Evolutionary conservation across 495 filamentous ascomycete species (phyloP).

Genomic region (Bryoglossum gracile): DNA sequence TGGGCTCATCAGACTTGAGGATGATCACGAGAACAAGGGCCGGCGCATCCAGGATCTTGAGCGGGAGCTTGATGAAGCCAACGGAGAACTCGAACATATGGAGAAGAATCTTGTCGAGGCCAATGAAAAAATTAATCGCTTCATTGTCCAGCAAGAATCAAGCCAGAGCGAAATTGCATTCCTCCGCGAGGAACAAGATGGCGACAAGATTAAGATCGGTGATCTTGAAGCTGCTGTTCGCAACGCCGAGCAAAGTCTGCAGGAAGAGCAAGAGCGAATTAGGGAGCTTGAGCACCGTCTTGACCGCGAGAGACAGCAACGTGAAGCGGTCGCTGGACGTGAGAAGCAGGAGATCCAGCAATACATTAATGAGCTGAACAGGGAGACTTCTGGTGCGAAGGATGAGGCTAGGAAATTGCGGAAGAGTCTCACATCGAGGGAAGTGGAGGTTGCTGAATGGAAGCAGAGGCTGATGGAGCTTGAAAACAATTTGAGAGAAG

Average conservation of each 20-base stretch:
- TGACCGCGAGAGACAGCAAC: conserved; percentile 72
- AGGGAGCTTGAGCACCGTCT: conserved; percentile 73
- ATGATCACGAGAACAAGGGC: conserved; percentile 64
- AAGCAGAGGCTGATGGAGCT: conserved; percentile 83
- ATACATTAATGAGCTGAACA: conserved; percentile 76
- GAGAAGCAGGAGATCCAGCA: conserved; percentile 77
- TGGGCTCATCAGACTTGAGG: conserved; percentile 74
- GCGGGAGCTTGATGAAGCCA: conserved; percentile 65
- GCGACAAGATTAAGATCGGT: conserved; percentile 95
- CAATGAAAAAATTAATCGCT: conserved; percentile 74
- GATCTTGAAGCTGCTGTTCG: conserved; percentile 78
- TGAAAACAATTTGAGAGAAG: conserved; percentile 79
- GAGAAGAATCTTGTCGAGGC: conserved; percentile 70
- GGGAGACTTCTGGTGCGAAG: conserved; percentile 69
- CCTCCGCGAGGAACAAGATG: conserved; percentile 93
- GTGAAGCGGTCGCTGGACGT: conserved; percentile 74
- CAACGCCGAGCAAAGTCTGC: conserved; percentile 59
- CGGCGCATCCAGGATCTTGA: conserved; percentile 62
- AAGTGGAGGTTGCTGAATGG: conserved; percentile 83
- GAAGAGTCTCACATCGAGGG: conserved; percentile 71
- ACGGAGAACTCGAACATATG: conserved; percentile 68
- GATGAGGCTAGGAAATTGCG: conserved; percentile 79
- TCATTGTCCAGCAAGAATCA: conserved; percentile 86
- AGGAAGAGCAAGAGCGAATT: conserved; percentile 73
- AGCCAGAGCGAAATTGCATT: conserved; percentile 91